These are phyloP conservation scores for Iris pallida DNA, from an alignment of 116 monocot genomes.

Conservation along the genomic window DNA sequence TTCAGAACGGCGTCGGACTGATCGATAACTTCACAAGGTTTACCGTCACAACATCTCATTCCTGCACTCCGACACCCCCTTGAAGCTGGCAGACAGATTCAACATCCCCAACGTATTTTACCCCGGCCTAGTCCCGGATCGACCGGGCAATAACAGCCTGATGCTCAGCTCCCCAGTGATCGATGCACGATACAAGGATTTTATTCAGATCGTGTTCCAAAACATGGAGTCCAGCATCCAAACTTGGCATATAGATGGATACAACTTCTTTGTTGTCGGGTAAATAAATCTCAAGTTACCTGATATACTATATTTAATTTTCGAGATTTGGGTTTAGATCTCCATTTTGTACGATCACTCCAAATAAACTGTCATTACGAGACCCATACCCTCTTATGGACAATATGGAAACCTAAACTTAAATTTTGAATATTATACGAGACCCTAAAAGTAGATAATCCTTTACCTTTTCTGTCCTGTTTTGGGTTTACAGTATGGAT, in stretches of 20 bases:
- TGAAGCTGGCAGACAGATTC: constrained; percentile 53
- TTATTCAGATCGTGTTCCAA: constrained; percentile 37
- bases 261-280: constrained; percentile 45
- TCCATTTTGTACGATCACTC: too few relatives aligned
- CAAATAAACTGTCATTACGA: too few relatives aligned
- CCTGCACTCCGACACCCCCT: constrained; percentile 27
- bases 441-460: too few relatives aligned
- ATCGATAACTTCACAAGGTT: constrained; percentile 14
- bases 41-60: constrained; percentile 31
- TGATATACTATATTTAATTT: background rate
- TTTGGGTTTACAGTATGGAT: constrained; percentile 20
- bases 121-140: constrained; percentile 7
- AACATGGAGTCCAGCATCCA: constrained; percentile 17
- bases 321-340: too few relatives aligned
- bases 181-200: constrained; percentile 14
- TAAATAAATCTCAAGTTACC: constrained; percentile 2
- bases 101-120: constrained; percentile 23
- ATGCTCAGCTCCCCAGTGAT: constrained; percentile 14
- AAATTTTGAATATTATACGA: background rate
- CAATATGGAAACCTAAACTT: too few relatives aligned
- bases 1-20: constrained; percentile 3
- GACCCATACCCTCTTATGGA: too few relatives aligned
- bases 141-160: constrained; percentile 4
- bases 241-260: constrained; percentile 38
- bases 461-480: background rate